A percentile compares a stretch with the other conserved stretches of the same genome.
Conservation (phyloP, 108 stramenopile genomes). For the Ochromonas danica region DNA sequence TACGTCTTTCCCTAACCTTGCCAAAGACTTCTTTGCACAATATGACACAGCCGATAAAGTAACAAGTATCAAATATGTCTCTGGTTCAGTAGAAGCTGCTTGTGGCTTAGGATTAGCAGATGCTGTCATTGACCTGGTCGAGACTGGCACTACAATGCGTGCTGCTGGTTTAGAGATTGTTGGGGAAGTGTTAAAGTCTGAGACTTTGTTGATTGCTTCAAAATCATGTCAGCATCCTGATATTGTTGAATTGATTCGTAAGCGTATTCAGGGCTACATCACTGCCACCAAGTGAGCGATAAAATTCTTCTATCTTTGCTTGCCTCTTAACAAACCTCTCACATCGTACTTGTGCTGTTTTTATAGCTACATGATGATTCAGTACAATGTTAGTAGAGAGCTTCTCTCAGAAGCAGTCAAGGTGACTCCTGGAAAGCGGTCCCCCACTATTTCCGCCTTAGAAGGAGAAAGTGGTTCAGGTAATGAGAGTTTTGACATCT, state of each 20-base stretch:
- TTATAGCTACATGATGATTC: slow-evolving; percentile 88
- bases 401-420: slow-evolving; percentile 64
- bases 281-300: slow-evolving; percentile 87
- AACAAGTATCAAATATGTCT: slow-evolving; percentile 80
- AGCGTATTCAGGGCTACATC: slow-evolving; percentile 89
- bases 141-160: slow-evolving; percentile 97
- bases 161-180: slow-evolving; percentile 93
- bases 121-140: slow-evolving; percentile 94
- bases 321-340: too few relatives aligned
- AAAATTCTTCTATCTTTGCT: too few relatives aligned
- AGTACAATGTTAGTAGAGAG: slow-evolving; percentile 78
- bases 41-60: slow-evolving; percentile 70
- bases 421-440: slow-evolving; percentile 90
- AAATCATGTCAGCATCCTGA: slow-evolving; percentile 75
- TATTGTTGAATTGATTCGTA: slow-evolving; percentile 74
- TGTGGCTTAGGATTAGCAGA: slow-evolving; percentile 90
- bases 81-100: slow-evolving; percentile 92
- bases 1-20: slow-evolving; percentile 82
- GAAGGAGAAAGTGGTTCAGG: slow-evolving; percentile 41
- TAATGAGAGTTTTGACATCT: neutral
- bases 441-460: slow-evolving; percentile 84
- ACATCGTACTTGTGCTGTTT: too few relatives aligned
- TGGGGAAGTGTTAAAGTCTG: slow-evolving; percentile 73
- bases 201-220: slow-evolving; percentile 64
- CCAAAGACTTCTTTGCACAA: slow-evolving; percentile 75